Conservation (phyloP, 2,329 filamentous ascomycete genomes). For the Dryadomyces quercus-mongolicae region DNA sequence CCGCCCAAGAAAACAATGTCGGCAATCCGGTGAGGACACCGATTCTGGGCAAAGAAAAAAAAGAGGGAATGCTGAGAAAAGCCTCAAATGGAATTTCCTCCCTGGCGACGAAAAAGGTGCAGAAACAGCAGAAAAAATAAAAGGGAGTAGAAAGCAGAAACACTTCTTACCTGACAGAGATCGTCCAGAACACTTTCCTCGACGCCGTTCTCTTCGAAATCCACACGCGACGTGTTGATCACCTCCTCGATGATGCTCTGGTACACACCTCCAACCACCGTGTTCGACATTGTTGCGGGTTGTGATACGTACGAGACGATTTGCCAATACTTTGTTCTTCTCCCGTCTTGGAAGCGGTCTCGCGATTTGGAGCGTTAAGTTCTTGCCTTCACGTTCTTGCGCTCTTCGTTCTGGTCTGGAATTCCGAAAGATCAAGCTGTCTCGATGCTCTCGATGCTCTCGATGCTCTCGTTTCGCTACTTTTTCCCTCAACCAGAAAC, state of each 20-base stretch:
- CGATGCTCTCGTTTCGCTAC: neutral
- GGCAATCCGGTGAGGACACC: neutral
- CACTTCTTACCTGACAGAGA: conserved; percentile 64
- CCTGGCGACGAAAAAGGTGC: neutral
- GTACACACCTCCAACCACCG: conserved; percentile 64
- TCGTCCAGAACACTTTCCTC: conserved; percentile 79
- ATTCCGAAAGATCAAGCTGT: too few relatives aligned
- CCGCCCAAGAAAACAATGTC: neutral
- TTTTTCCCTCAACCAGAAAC: too few relatives aligned
- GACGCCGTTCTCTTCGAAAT: conserved; percentile 94
- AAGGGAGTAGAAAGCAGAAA: neutral
- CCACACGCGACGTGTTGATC: conserved; percentile 80
- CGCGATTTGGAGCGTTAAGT: too few relatives aligned
- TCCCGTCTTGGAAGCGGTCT: too few relatives aligned
- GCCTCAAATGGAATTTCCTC: neutral
- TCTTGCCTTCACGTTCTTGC: neutral
- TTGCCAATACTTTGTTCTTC: too few relatives aligned
- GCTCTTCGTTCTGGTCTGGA: too few relatives aligned
- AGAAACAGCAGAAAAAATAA: neutral
- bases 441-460: neutral
- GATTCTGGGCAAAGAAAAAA: neutral
- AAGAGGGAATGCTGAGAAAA: neutral
- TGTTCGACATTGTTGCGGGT: conserved; percentile 38
- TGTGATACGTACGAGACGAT: too few relatives aligned
- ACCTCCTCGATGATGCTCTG: conserved; percentile 69